Base-by-base conservation (phyloP, 2,329 filamentous ascomycete species). In the Rhytidhysteron rufulum region DNA sequence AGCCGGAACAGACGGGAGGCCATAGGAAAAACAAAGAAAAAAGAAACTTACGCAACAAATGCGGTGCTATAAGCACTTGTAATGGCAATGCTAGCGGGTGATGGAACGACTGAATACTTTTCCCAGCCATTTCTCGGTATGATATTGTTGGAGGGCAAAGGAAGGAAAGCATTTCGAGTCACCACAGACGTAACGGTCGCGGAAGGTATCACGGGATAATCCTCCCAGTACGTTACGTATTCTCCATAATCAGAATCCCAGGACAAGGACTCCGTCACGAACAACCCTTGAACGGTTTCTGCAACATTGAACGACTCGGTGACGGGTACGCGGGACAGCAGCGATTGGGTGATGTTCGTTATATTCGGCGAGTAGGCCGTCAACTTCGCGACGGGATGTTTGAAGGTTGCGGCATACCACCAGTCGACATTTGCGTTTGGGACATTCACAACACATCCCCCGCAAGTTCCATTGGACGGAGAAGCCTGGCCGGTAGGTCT, bases 391-490 rank as follows among this genome's bases (percentile, higher is more conserved):
- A 57, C 25, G 10, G 31, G 19, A 29, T 36, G 33, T 21, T 29
- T 3, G 30, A 54, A 63, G 8, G 54, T 60, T 4, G 57, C 50
- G 13, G 49, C 49, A 37, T 51, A 62, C 62, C 62, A 65, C 51
- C 54, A 64, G 34, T 61, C 49, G 34, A 64, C 44, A 40, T 44
- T 56, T 13, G 60, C 62, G 34, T 38, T 52, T n/a, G 55, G 57
- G 21, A 65, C 51, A 31, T 65, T 58, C 29, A 66, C 45, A 4
- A 57, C 63, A 34, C 62, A 66, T 37, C 54, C 40, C 38, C 50
- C 47, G 31, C 37, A 42, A n/a, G 43, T 43, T 24, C 24, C 37
- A 35, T 48, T 54, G 21, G n/a, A 8, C 5, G 35, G 13, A 3
- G 35, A 22, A 8, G 10, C 16, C 30, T 15, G 29, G 25, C 25